Evolutionary conservation across 805 yeast species (phyloP).

Genomic region (Candida endomychidarum): DNA sequence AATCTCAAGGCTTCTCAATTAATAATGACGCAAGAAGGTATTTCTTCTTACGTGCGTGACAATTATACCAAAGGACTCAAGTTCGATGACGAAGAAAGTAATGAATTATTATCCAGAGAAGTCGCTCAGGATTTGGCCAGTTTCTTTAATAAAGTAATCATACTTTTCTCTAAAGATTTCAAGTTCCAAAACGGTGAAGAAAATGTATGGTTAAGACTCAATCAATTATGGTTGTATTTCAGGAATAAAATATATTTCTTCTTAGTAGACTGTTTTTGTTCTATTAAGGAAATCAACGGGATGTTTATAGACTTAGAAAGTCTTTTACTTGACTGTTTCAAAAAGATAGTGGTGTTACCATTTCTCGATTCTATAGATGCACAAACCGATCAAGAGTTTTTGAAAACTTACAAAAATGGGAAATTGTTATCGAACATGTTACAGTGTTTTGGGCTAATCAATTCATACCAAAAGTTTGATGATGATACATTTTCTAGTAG

Average conservation of each 20-base stretch:
- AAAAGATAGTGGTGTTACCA: slow-evolving; percentile 28
- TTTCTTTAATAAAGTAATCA: slow-evolving; percentile 25
- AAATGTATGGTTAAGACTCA: slow-evolving; percentile 23
- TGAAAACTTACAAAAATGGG: slow-evolving; percentile 13
- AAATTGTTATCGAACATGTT: slow-evolving; percentile 11
- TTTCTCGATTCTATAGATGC: slow-evolving; percentile 14
- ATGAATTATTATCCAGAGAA: slow-evolving; percentile 29
- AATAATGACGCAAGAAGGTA: slow-evolving; percentile 30
- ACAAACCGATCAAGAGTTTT: slow-evolving; percentile 7
- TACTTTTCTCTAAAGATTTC: slow-evolving; percentile 23
- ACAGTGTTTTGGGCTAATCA: slow-evolving; percentile 18
- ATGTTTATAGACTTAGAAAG: slow-evolving; percentile 26
- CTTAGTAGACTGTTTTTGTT: slow-evolving; percentile 25
- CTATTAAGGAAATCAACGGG: slow-evolving; percentile 21
- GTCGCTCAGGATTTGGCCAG: slow-evolving; percentile 27
- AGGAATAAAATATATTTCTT: slow-evolving; percentile 25
- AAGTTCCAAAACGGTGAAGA: neutral
- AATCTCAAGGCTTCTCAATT: slow-evolving; percentile 24
- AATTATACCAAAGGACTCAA: slow-evolving; percentile 7
- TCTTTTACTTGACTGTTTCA: slow-evolving; percentile 26
- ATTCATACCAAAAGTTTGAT: slow-evolving; percentile 8
- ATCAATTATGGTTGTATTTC: slow-evolving; percentile 29
- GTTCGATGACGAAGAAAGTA: slow-evolving; percentile 13
- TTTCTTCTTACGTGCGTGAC: slow-evolving; percentile 21
- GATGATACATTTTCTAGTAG: slow-evolving; percentile 19